A percentile compares a stretch with the other conserved stretches of the same genome.
phyloP scores from a whole-genome alignment of 2,329 filamentous ascomycete species.

The Hypoxylon sp. region DNA sequence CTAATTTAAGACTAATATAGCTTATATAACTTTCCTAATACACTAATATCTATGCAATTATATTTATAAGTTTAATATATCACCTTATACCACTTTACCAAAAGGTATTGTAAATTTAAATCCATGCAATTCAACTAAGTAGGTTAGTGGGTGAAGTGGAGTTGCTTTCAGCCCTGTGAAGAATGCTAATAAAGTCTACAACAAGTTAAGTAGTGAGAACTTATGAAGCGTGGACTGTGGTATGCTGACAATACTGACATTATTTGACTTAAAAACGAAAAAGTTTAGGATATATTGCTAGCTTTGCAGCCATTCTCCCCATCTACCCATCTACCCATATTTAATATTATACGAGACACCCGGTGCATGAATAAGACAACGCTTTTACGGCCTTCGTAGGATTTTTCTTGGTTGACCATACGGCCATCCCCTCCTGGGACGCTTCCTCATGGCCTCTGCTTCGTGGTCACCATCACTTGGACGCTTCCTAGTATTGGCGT shows the following conservation, averaged over 20 bases:
- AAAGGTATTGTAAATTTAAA: no score
- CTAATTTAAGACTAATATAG: no score
- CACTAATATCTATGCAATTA: no score
- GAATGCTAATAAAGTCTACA: not conserved
- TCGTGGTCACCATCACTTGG: not conserved
- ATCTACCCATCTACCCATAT: not conserved
- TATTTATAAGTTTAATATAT: no score
- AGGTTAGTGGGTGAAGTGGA: no score
- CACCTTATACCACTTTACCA: no score
- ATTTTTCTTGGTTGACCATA: not conserved
- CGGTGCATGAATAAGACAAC: not conserved
- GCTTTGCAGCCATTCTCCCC: not conserved
- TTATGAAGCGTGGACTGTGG: not conserved
- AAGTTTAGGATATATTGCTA: not conserved
- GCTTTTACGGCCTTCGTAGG: not conserved
- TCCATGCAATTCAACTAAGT: no score
- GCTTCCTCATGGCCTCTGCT: slow-evolving; percentile 7
- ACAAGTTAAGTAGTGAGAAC: not conserved
- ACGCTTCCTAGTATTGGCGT: slow-evolving; percentile 11
- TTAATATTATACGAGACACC: not conserved
- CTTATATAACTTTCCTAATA: no score
- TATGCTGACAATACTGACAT: not conserved
- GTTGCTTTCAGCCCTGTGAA: no score
- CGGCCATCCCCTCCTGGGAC: slow-evolving; percentile 4
- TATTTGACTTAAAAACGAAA: not conserved